Evolutionary conservation across 225 moss, liverwort and hornwort species (phyloP).

Genomic region (Straminergon stramineum): DNA sequence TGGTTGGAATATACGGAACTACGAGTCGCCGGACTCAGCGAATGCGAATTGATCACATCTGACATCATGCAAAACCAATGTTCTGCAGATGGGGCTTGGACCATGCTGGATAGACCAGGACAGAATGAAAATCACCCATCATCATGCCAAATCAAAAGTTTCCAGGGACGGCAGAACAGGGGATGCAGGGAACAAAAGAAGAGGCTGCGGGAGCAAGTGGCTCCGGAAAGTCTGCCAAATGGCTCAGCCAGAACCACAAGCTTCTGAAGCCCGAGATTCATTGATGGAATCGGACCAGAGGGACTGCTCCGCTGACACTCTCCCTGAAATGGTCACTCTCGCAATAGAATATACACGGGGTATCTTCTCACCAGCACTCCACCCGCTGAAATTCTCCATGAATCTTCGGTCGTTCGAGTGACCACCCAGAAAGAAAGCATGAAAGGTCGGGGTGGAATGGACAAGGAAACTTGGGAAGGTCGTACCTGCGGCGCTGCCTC

Average conservation of each 20-base stretch:
- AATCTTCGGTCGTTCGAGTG: background rate
- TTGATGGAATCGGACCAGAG: background rate
- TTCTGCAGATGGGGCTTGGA: background rate
- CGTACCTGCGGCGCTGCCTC: conserved; percentile 33
- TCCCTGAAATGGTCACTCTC: background rate
- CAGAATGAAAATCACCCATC: background rate
- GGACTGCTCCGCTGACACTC: background rate
- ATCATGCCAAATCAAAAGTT: background rate
- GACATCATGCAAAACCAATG: background rate
- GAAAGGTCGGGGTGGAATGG: background rate
- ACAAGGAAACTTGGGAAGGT: background rate
- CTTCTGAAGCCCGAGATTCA: background rate
- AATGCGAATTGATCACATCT: background rate
- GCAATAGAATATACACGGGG: background rate
- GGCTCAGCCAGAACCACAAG: background rate
- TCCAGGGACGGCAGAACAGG: background rate
- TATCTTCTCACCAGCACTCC: no score
- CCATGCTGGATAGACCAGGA: no score
- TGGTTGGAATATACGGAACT: no score
- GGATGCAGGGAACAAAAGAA: background rate
- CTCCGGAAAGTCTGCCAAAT: background rate
- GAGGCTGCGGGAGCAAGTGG: background rate
- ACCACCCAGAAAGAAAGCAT: no score
- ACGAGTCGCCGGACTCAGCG: background rate
- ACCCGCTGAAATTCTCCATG: no score